These are phyloP conservation scores for Crotalaria pallida DNA, from an alignment of 306 rosid species.

Conservation along the genomic window DNA sequence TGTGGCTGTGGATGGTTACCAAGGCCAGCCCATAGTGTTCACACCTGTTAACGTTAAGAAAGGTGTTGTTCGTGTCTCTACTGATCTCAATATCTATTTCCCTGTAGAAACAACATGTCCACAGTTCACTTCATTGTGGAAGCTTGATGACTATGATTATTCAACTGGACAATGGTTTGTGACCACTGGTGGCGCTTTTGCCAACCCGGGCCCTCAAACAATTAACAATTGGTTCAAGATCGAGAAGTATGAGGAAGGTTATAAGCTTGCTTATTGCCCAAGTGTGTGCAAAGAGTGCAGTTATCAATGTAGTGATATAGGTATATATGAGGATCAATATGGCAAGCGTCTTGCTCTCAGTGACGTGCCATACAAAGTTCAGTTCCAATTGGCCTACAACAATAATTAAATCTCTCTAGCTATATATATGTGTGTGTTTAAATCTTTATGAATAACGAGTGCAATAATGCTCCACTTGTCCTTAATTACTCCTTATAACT, in stretches of 20 bases:
- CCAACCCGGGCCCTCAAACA: conserved; percentile 26
- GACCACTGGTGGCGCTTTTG: conserved; percentile 22
- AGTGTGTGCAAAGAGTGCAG: conserved; percentile 38
- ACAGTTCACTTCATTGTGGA: conserved; percentile 36
- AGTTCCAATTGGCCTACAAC: not conserved
- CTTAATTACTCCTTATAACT: no score
- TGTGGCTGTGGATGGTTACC: conserved; percentile 20
- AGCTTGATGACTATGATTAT: conserved; percentile 13
- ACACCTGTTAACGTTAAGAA: conserved; percentile 24
- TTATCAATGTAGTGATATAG: conserved; percentile 39
- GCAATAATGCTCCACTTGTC: no score
- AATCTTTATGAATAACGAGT: no score
- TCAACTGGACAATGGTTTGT: conserved; percentile 21
- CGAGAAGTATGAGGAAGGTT: conserved; percentile 28
- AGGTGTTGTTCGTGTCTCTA: conserved; percentile 20
- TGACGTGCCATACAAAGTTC: not conserved
- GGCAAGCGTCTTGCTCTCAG: conserved; percentile 16
- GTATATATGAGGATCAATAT: not conserved
- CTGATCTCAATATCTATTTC: conserved; percentile 45
- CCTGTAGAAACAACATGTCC: not conserved
- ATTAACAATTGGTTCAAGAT: conserved; percentile 45
- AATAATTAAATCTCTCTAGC: no score
- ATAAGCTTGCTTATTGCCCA: conserved; percentile 54
- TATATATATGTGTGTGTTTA: no score
- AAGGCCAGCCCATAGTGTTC: conserved; percentile 22